Evolutionary conservation across 306 rosid genomes (phyloP), one percentile per base, ranked within the genome.

Genomic region (Quercus rubra): DNA sequence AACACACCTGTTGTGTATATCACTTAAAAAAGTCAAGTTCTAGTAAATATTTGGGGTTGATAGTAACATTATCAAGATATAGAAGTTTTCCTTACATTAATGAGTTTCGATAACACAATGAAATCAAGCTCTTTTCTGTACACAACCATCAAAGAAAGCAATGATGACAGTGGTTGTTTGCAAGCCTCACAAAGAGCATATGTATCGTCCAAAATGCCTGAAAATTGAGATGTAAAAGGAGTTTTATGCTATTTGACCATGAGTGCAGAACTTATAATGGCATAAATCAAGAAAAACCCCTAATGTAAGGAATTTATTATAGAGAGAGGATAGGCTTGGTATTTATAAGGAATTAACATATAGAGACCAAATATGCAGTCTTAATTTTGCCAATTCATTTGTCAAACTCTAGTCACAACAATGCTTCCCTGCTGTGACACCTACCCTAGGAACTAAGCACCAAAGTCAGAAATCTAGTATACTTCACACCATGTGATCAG

Each of bases 191-290:
- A 87, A 77, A 89, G 87, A 54, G 96, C 96, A 28, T 82, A 73
- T 41, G 89, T 78, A 62, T 89, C 93, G 55, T 91, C 96, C 80
- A 91, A 82, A 78, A 91, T 75, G 59, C 96, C 91, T 91, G 88
- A 56, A 79, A 76, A 67, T 78, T 20, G 20, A 82, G 74, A 21
- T 2, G 46, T 2, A 8, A 58, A 55, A 59, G 4, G 55, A 74
- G 23, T 28, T 31, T 58, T 41, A 71, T 43, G 73, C 33, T 2
- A 62, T 66, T 46, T 19, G 21, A 4, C 57, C 13, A 14, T 20
- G 41, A 70, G 61, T 49, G 5, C 23, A 18, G 23, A 67, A 14
- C 64, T 18, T 41, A 9, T 9, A 68, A 52, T 8, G 46, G 46
- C 46, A 43, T 2, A 41, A 46, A 82, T 66, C 21, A 25, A 82